Percentiles rank a stretch among this genome's conserved stretches.
Evolutionary conservation across 352 stramenopile species (phyloP).

Genomic region (Blastocystis sp.): DNA sequence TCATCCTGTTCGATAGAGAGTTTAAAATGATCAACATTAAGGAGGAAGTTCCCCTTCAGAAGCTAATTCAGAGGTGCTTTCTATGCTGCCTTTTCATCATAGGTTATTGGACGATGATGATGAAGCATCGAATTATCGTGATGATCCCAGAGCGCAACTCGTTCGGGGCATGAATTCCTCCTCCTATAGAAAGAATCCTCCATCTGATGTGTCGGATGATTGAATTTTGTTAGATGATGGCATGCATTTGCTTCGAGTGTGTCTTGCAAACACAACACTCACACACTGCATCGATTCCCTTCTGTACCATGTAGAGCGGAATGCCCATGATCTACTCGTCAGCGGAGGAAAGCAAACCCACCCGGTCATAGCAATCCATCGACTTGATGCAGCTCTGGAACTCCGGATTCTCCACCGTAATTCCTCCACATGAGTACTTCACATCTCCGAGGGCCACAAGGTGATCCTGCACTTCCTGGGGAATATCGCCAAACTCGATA

Average conservation of each 20-base stretch:
- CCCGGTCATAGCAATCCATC: conserved; percentile 45
- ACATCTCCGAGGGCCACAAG: conserved; percentile 59
- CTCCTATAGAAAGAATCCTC: conserved; percentile 30
- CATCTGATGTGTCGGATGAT: background rate
- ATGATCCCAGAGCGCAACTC: conserved; percentile 4
- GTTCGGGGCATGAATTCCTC: background rate
- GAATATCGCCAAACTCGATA: conserved; percentile 39
- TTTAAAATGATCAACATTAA: conserved; percentile 81
- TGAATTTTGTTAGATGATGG: background rate
- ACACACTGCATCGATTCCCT: conserved; percentile 17
- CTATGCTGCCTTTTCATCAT: background rate
- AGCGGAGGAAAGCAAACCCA: background rate
- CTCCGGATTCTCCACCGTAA: conserved; percentile 45
- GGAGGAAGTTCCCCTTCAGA: conserved; percentile 80
- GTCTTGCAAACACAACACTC: background rate
- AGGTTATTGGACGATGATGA: conserved; percentile 54
- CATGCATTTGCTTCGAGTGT: background rate
- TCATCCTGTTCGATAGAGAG: conserved; percentile 80
- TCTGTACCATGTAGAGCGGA: conserved; percentile 26
- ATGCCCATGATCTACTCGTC: conserved; percentile 53
- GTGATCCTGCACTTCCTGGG: conserved; percentile 39
- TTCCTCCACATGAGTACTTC: conserved; percentile 52
- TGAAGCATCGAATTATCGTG: background rate
- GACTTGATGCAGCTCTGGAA: conserved; percentile 41
- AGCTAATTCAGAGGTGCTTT: conserved; percentile 75